Conservation (phyloP, 768 basidiomycete species). For the Mycena filopes region DNA sequence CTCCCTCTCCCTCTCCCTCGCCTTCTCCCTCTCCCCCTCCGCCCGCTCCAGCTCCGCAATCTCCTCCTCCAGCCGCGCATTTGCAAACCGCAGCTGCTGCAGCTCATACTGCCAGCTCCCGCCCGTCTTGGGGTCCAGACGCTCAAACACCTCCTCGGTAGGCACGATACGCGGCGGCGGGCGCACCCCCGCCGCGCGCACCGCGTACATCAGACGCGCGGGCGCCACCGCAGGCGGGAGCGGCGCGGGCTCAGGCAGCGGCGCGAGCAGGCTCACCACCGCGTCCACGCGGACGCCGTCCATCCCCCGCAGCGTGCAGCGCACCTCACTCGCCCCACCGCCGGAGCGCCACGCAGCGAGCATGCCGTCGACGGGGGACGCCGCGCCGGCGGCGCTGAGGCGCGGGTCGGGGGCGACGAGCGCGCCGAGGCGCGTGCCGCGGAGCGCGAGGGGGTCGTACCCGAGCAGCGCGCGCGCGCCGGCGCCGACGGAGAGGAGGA, state of each 20-base stretch:
- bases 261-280: conserved; percentile 12
- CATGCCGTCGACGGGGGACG: conserved; percentile 13
- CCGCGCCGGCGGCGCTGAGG: conserved; percentile 9
- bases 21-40: conserved; percentile 18
- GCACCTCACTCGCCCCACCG: conserved; percentile 1
- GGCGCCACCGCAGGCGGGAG: conserved; percentile 26
- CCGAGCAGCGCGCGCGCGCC: conserved; percentile 24
- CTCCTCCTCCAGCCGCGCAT: conserved; percentile 73
- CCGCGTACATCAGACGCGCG: conserved; percentile 27
- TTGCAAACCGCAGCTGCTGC: conserved; percentile 81
- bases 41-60: conserved; percentile 44
- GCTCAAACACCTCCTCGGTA: conserved; percentile 69
- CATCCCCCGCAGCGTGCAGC: conserved; percentile 7
- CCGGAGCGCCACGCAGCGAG: conserved; percentile 1
- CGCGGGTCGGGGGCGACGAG: conserved; percentile 22
- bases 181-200: conserved; percentile 18
- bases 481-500: conserved; percentile 32
- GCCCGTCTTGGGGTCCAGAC: conserved; percentile 71
- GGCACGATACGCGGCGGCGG: neutral
- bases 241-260: neutral
- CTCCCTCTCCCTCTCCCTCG: conserved; percentile 8
- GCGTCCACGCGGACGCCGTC: conserved; percentile 9
- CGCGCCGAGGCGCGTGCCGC: conserved; percentile 25
- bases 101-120: conserved; percentile 96
- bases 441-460: conserved; percentile 23